Conservation (phyloP, 768 basidiomycete genomes). For the Tricholomella constricta region DNA sequence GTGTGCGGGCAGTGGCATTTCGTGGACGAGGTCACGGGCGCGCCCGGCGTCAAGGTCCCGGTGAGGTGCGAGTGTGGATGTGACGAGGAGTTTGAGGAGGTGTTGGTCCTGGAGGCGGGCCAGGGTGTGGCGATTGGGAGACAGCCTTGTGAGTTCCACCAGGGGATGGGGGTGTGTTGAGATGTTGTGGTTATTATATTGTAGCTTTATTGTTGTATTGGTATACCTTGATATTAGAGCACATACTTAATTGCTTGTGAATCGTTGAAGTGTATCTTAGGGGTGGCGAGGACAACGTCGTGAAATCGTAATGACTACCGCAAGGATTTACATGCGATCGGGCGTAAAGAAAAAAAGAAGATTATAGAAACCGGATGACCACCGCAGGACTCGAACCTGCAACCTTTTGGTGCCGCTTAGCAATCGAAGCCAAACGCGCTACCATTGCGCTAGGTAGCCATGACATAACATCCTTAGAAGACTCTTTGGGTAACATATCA, state of each 20-base stretch:
- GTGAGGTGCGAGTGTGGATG: conserved; percentile 36
- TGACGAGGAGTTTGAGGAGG: conserved; percentile 29
- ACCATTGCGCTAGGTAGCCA: conserved; percentile 71
- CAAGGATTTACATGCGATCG: too few species aligned
- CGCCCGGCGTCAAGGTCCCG: conserved; percentile 50
- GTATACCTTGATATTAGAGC: background rate
- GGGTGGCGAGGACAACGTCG: too few species aligned
- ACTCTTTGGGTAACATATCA: too few species aligned
- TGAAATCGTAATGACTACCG: too few species aligned
- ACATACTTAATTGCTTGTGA: too few species aligned
- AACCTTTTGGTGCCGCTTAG: conserved; percentile 84
- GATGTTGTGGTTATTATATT: background rate
- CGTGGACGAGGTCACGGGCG: conserved; percentile 56
- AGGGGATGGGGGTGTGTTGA: conserved; percentile 27
- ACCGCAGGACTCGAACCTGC: conserved; percentile 95
- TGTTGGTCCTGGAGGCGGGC: conserved; percentile 37
- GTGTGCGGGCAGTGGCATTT: conserved; percentile 66
- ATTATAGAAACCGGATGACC: background rate
- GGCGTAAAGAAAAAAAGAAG: too few species aligned
- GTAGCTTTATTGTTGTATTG: conserved; percentile 7
- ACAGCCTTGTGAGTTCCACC: conserved; percentile 65
- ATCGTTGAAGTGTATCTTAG: too few species aligned
- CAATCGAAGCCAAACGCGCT: conserved; percentile 94
- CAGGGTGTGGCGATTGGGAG: conserved; percentile 63
- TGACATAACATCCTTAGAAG: background rate